These are phyloP conservation scores for Paecilomyces dactylethromorphus DNA, from an alignment of 2,329 filamentous ascomycete species.

Conservation along the genomic window DNA sequence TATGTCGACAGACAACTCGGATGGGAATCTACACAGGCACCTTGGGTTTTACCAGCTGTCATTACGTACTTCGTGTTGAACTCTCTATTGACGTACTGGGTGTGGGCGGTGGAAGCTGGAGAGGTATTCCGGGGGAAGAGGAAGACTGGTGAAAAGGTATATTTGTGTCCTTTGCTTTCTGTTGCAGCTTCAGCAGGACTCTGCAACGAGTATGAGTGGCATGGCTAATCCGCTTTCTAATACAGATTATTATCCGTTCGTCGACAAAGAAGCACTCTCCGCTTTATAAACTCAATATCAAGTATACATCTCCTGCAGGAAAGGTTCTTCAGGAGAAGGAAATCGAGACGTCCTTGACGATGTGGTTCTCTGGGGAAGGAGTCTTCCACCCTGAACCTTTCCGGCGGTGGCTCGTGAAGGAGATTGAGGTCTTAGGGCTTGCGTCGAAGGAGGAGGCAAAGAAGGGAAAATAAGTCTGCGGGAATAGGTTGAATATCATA, in stretches of 20 bases:
- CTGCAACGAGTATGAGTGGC: neutral
- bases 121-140: conserved; percentile 72
- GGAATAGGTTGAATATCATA: conserved; percentile 7
- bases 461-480: conserved; percentile 15
- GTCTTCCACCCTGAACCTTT: conserved; percentile 56
- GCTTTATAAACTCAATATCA: conserved; percentile 68
- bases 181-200: neutral
- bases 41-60: conserved; percentile 74
- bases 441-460: conserved; percentile 36
- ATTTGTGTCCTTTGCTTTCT: conserved; percentile 7
- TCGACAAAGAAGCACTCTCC: conserved; percentile 73
- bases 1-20: conserved; percentile 86
- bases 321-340: conserved; percentile 40
- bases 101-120: conserved; percentile 74
- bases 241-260: conserved; percentile 65
- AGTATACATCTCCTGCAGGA: conserved; percentile 31
- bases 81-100: conserved; percentile 71
- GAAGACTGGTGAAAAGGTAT: conserved; percentile 59
- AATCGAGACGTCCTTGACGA: conserved; percentile 52
- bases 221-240: conserved; percentile 2
- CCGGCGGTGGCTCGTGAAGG: conserved; percentile 54
- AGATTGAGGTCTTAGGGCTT: conserved; percentile 49
- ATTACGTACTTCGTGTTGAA: conserved; percentile 74
- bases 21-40: conserved; percentile 73
- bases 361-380: conserved; percentile 54